These are phyloP conservation scores for Cotoneaster glaucophyllus DNA, from an alignment of 306 rosid species.

Conservation along the genomic window DNA sequence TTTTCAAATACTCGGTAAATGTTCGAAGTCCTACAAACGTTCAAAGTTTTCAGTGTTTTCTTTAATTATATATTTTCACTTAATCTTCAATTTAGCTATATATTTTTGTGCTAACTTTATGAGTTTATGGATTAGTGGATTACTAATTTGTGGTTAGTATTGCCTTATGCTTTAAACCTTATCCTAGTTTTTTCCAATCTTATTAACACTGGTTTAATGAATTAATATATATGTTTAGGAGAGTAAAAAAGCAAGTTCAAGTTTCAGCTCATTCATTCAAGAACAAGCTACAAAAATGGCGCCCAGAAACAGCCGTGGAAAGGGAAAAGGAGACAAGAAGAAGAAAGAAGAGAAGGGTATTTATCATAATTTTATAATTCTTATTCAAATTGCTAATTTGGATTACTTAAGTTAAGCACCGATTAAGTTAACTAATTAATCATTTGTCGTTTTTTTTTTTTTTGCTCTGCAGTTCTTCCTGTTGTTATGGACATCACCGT, in stretches of 20 bases:
- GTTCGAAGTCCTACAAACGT: not conserved
- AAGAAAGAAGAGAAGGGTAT: constrained; percentile 89
- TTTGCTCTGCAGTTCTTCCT: constrained; percentile 74
- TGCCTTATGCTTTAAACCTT: not conserved
- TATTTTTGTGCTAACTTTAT: not conserved
- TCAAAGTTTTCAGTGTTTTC: not conserved
- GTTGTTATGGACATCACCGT: constrained; percentile 74
- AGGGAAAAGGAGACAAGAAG: constrained; percentile 82
- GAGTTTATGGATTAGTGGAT: not conserved
- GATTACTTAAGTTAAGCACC: not conserved
- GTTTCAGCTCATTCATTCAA: constrained; percentile 10
- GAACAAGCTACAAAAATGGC: constrained; percentile 49
- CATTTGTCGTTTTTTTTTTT: not conserved
- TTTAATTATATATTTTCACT: too few relatives aligned
- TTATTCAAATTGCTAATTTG: not conserved
- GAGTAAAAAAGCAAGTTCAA: constrained; percentile 13
- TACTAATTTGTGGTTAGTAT: not conserved
- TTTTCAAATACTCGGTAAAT: constrained; percentile 23
- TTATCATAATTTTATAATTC: not conserved
- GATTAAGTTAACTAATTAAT: not conserved
- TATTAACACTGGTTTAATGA: not conserved
- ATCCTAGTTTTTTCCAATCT: not conserved
- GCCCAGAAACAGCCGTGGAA: constrained; percentile 83
- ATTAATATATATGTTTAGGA: not conserved
- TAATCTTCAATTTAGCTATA: not conserved